Evolutionary conservation across 306 rosid species (phyloP).

Genomic region (Corylus avellana): DNA sequence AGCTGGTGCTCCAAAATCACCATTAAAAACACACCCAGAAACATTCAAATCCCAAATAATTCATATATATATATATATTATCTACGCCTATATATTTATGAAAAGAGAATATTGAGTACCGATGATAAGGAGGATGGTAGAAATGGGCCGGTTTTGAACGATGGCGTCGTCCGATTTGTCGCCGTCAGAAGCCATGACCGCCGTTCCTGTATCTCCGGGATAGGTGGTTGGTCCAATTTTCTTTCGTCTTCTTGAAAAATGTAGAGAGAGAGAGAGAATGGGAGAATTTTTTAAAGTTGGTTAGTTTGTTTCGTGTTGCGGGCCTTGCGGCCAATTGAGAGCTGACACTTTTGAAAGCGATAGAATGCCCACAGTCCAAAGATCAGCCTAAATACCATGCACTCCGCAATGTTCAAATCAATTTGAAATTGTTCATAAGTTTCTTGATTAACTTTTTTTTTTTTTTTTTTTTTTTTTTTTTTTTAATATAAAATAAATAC

Average conservation of each 20-base stretch:
- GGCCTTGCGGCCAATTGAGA: background rate
- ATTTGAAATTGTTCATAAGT: no score
- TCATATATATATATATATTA: background rate
- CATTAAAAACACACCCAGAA: slow-evolving; percentile 11
- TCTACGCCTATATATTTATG: background rate
- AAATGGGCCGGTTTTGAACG: slow-evolving; percentile 49
- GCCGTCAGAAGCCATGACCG: slow-evolving; percentile 45
- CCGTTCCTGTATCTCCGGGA: background rate
- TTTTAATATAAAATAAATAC: no score
- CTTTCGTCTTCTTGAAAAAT: slow-evolving; percentile 3
- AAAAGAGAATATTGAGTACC: slow-evolving; percentile 42
- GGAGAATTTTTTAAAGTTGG: background rate
- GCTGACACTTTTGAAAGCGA: background rate
- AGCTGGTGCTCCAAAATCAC: slow-evolving; percentile 48
- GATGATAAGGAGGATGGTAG: slow-evolving; percentile 66
- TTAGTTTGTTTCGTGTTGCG: background rate
- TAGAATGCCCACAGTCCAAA: no score
- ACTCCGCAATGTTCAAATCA: no score
- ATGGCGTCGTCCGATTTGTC: slow-evolving; percentile 45
- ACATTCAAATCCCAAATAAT: slow-evolving; percentile 1
- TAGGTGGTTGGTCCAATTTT: background rate
- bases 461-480: no score
- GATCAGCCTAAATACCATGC: no score
- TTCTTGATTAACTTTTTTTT: no score
- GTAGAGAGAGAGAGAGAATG: background rate